phyloP scores from a whole-genome alignment of 2,329 filamentous ascomycete species.

The Microcera coccophila region DNA sequence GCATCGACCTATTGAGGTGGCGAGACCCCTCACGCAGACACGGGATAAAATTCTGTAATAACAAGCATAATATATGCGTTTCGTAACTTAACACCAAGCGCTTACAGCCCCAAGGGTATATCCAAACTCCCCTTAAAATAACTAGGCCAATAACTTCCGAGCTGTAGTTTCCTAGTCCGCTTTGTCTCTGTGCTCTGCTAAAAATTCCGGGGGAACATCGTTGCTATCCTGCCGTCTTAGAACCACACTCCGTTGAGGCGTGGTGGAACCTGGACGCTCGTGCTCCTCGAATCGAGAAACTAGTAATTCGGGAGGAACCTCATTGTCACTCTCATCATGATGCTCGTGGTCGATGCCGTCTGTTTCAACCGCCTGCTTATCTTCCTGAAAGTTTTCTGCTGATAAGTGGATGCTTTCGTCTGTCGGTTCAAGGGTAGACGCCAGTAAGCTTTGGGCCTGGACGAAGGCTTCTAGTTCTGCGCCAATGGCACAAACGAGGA shows the following conservation, averaged over 20 bases:
- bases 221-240: conserved; percentile 37
- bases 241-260: conserved; percentile 12
- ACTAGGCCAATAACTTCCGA: not conserved
- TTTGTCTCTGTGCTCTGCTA: conserved; percentile 40
- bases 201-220: conserved; percentile 50
- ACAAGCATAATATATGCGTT: no score
- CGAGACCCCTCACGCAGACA: no score
- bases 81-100: no score
- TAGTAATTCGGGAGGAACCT: conserved; percentile 41
- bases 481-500: conserved; percentile 71
- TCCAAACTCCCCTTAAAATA: conserved; percentile 1
- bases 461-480: conserved; percentile 67
- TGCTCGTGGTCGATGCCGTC: conserved; percentile 6
- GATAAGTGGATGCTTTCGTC: conserved; percentile 5
- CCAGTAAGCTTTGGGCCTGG: conserved; percentile 57
- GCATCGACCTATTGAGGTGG: no score
- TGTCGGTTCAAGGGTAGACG: conserved; percentile 14
- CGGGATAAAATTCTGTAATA: no score
- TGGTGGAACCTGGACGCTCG: conserved; percentile 14
- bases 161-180: conserved; percentile 10
- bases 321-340: conserved; percentile 38
- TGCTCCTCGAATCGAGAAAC: conserved; percentile 30
- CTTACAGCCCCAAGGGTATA: conserved; percentile 3
- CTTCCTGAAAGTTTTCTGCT: not conserved
- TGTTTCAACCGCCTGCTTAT: conserved; percentile 3